A percentile compares a stretch with the other conserved stretches of the same genome.
Conservation (phyloP, 805 yeast species). For the Candida easanensis region DNA sequence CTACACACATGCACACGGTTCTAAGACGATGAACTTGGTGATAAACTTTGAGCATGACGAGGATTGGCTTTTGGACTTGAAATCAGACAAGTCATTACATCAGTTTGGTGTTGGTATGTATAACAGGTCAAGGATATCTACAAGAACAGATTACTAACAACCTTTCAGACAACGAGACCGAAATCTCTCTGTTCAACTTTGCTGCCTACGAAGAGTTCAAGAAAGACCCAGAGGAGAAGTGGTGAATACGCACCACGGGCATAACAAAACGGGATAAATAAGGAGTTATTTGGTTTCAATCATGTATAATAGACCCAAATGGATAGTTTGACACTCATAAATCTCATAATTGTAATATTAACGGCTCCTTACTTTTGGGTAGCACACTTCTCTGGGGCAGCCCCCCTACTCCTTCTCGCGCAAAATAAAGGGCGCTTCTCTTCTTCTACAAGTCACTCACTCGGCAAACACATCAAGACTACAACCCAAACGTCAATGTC, state of each 20-base stretch:
- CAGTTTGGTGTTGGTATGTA: conserved; percentile 35
- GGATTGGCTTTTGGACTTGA: conserved; percentile 57
- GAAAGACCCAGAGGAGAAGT: conserved; percentile 84
- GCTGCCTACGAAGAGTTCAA: conserved; percentile 66
- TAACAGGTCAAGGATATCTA: conserved; percentile 30
- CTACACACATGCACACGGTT: conserved; percentile 92
- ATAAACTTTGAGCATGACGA: conserved; percentile 85
- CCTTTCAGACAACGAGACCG: conserved; percentile 76
- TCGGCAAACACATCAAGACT: no score
- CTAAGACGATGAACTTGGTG: conserved; percentile 89
- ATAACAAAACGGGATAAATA: no score
- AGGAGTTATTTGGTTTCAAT: not conserved
- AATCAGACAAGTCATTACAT: conserved; percentile 35
- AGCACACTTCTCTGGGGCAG: no score
- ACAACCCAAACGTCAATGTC: not conserved
- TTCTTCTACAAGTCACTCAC: no score
- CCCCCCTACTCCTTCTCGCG: no score
- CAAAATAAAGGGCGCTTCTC: no score
- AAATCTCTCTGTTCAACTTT: conserved; percentile 74
- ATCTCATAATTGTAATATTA: no score
- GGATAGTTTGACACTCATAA: no score
- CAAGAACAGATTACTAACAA: conserved; percentile 13
- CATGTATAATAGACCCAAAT: no score
- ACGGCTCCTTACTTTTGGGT: no score
- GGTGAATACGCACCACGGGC: conserved; percentile 43